A percentile compares a stretch with the other conserved stretches of the same genome.
phyloP scores from a whole-genome alignment of 163 green algal species.

The Scenedesmus sp. region DNA sequence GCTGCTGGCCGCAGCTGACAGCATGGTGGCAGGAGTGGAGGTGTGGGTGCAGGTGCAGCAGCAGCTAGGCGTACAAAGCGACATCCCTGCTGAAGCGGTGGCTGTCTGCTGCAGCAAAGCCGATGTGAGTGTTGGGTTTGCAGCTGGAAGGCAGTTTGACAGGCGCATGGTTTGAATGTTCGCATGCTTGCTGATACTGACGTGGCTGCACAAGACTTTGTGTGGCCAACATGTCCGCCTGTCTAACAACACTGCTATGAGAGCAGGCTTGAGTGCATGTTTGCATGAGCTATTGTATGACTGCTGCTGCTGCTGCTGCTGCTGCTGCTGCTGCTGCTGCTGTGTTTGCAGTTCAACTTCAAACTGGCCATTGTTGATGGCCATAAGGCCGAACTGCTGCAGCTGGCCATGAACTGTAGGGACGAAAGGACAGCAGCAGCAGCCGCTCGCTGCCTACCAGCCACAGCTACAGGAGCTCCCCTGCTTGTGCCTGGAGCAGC shows the following conservation, averaged over 20 bases:
- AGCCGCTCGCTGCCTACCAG: background rate
- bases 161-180: too few relatives aligned
- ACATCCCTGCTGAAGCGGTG: background rate
- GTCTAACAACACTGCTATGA: too few relatives aligned
- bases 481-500: background rate
- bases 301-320: background rate
- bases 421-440: background rate
- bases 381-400: background rate
- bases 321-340: too few relatives aligned
- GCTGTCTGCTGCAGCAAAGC: background rate
- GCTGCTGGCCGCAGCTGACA: background rate
- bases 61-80: background rate
- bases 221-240: too few relatives aligned
- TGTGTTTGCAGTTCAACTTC: background rate
- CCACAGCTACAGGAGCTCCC: background rate
- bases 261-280: too few relatives aligned
- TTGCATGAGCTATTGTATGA: too few relatives aligned
- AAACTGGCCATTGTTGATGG: background rate
- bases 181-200: too few relatives aligned
- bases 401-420: background rate
- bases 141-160: too few relatives aligned
- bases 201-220: too few relatives aligned
- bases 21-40: background rate
- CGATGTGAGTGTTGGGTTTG: background rate
- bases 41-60: slow-evolving; percentile 1